Base-by-base conservation (phyloP, 2,329 filamentous ascomycete genomes). In the Truncatella angustata region DNA sequence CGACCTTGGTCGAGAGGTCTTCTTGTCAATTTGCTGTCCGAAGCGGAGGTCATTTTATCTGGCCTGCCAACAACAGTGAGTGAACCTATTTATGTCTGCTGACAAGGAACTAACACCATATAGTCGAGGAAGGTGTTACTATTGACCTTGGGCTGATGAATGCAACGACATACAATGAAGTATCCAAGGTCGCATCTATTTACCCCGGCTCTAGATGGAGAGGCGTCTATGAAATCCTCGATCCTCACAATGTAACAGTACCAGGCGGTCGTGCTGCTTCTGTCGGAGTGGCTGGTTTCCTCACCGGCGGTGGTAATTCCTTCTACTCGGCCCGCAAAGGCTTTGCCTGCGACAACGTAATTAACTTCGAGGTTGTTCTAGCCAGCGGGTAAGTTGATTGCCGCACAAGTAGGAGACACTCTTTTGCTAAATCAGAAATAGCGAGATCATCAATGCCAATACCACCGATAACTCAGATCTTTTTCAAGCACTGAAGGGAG, bases 301-400 rank as follows among this genome's bases (percentile, higher is more conserved):
- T 60, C 6, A 54, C 57, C 1, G 63, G 63, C 3, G 62, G 64
- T 11, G 63, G 63, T 4, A 58, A 59, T 37, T 57, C 54, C 2
- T 61, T 59, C 46, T 56, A 56, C 40, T 55, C 57, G 3, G 52
- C 37, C 7, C 63, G 65, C 0, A 62, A 70, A 37, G 77, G 77
- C 3, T 73, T 73, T 51, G 71, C 66, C n/a, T 75, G 71, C 47
- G 77, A 77, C 51, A 74, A 70, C 30, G 68, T 79, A 2, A 52
- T 66, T 32, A 69, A 67, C 43, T 76, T 64, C 45, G 59, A 76
- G 53, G 70, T 79, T 23, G 73, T 79, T 2, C 66, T 75, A 1
- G 70, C 70, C 0, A 62, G 60, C 47, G 74, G 74, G 23, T 49
- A 32, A 21, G 45, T 44, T 5, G 6, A 10, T 14, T n/a, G 20